Conservation (phyloP, 2,329 filamentous ascomycete genomes). For the Periconia digitata region DNA sequence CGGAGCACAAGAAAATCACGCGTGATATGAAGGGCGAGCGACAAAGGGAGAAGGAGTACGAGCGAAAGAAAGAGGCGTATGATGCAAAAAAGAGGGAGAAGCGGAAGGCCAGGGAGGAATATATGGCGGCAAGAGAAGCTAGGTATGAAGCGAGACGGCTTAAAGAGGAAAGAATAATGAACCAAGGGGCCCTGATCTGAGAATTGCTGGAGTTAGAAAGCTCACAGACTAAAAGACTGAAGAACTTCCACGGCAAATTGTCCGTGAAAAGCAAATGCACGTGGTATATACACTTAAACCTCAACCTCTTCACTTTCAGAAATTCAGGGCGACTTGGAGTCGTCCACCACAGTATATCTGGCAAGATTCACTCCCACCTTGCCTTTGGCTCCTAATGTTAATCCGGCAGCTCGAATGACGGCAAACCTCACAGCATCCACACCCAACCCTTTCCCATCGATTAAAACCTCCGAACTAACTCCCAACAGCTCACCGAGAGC, state of each 20-base stretch:
- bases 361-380: background rate
- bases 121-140: slow-evolving; percentile 34
- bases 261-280: background rate
- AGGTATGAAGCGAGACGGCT: slow-evolving; percentile 46
- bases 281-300: background rate
- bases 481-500: slow-evolving; percentile 63
- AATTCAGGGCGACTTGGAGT: background rate
- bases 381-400: slow-evolving; percentile 4
- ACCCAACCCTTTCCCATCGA: slow-evolving; percentile 55
- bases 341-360: too few relatives aligned
- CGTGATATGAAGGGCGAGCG: slow-evolving; percentile 42
- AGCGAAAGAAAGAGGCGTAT: slow-evolving; percentile 36
- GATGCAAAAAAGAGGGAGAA: slow-evolving; percentile 36
- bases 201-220: too few relatives aligned
- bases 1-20: slow-evolving; percentile 48
- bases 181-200: slow-evolving; percentile 44
- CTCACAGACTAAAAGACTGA: too few relatives aligned
- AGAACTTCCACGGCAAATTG: too few relatives aligned
- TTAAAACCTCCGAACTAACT: slow-evolving; percentile 56
- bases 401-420: slow-evolving; percentile 59
- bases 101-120: slow-evolving; percentile 32
- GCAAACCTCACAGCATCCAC: slow-evolving; percentile 66
- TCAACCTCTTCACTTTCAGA: background rate
- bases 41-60: slow-evolving; percentile 41
- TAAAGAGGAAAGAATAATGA: slow-evolving; percentile 48